These are phyloP conservation scores for Neurospora sublineolata DNA, from an alignment of 495 filamentous ascomycete species.

Conservation along the genomic window DNA sequence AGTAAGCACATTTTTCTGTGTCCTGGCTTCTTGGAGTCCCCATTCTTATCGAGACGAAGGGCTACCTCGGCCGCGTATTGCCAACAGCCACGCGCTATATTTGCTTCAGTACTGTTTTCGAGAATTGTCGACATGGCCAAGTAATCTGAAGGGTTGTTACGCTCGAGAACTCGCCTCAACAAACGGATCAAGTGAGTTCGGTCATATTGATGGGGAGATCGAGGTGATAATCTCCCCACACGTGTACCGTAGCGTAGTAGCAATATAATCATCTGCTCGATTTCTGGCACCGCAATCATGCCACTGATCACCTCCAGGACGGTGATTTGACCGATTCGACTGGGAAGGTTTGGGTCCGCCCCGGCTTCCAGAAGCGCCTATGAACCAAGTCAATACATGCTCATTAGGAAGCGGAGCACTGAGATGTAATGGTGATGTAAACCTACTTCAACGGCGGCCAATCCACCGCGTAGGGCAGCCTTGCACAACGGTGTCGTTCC, in stretches of 20 bases:
- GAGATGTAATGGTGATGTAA: neutral
- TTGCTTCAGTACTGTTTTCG: neutral
- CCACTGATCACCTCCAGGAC: neutral
- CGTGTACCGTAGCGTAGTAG: neutral
- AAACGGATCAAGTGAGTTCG: neutral
- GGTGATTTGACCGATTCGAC: neutral
- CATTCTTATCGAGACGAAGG: neutral
- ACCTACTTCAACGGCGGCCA: neutral
- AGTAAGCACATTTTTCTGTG: neutral
- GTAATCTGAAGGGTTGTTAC: neutral
- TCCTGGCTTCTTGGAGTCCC: neutral
- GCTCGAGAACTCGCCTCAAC: neutral
- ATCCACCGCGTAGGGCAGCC: neutral
- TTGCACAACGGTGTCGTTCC: neutral
- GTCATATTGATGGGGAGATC: neutral
- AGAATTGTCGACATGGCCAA: neutral
- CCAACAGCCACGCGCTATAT: conserved; percentile 3
- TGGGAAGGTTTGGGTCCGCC: neutral
- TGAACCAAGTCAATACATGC: neutral
- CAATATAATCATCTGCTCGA: neutral
- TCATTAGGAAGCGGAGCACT: neutral
- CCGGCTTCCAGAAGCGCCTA: neutral
- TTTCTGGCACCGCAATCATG: neutral
- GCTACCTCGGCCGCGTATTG: neutral
- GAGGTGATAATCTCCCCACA: neutral